Base-by-base conservation (phyloP, 192 early-diverging fungal genomes). In the Backusella mclennaniae region DNA sequence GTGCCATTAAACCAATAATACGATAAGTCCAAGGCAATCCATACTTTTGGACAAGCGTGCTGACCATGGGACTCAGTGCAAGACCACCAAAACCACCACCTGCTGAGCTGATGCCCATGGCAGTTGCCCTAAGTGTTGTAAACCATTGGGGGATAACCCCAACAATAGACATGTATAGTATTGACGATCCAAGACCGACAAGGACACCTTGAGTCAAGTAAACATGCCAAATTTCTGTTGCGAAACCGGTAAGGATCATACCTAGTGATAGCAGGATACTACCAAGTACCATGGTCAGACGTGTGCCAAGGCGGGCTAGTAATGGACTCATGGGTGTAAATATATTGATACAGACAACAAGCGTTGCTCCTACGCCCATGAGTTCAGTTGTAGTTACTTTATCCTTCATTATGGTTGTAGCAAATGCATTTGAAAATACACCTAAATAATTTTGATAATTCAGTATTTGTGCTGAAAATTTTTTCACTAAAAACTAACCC, bases 31-130 rank as follows among this genome's bases (percentile, higher is more conserved):
- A 92, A 12, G 77, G 71, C 21, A 86, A 77, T 3, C 90, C 93
- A 23, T 90, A 59, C n/a, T 71, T 72, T 52, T 83, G 80, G 9
- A 95, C 80, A n/a, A 94, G 39, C 29, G 26, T 31, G 11, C 36
- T 49, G 59, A 66, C 53, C 76, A 77, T 70, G 2, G 76, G 76
- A 69, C 69, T 71, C 9, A 77, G 38, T 29, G 69, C 69, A 6
- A 77, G 80, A 7, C 92, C 93, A 56, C 94, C 94, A 72, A 93
- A 75, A 14, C 94, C 94, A 23, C 86, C 82, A 3, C 94, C 94
- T 59, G 91, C 69, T n/a, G 83, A 83, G 17, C 84, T 81, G 44
- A 86, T 83, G 7, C 89, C 90, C 11, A 86, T 80, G 0, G 90
- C 90, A 26, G 93, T 66, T 0, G 87, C 90, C 4, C 93, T 85